These are phyloP conservation scores for Myrica gale DNA, from an alignment of 306 rosid genomes.

Conservation along the genomic window DNA sequence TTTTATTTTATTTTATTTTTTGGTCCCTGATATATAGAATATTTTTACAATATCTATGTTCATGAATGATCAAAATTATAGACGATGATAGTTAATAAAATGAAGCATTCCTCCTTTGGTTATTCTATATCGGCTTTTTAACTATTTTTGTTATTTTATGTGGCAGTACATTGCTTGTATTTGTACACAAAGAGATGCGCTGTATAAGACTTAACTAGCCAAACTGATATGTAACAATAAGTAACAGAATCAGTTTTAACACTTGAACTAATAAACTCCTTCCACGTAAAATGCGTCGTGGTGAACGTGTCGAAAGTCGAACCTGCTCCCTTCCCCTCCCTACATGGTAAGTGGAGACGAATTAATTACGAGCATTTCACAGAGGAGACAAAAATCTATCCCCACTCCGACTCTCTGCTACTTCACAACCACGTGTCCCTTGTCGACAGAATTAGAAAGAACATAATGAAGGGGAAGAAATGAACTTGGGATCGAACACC, in stretches of 20 bases:
- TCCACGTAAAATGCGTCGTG: too few relatives aligned
- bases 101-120: conserved; percentile 41
- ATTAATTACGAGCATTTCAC: neutral
- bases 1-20: conserved; percentile 21
- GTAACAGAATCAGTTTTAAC: too few relatives aligned
- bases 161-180: too few relatives aligned
- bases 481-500: neutral
- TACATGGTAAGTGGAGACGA: neutral
- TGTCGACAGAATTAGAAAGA: neutral
- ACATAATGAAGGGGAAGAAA: neutral
- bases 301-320: too few relatives aligned
- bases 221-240: too few relatives aligned
- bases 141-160: too few relatives aligned
- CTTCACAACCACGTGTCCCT: neutral
- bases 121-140: neutral
- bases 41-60: conserved; percentile 40
- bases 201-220: too few relatives aligned
- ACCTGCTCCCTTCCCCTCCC: too few relatives aligned
- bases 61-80: neutral
- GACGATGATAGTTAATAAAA: conserved; percentile 47
- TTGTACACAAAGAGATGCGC: too few relatives aligned
- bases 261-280: too few relatives aligned
- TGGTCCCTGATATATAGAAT: conserved; percentile 31
- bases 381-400: neutral
- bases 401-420: neutral